Base-by-base conservation (phyloP, 2,329 filamentous ascomycete genomes). In the Trichoderma pleuroti region DNA sequence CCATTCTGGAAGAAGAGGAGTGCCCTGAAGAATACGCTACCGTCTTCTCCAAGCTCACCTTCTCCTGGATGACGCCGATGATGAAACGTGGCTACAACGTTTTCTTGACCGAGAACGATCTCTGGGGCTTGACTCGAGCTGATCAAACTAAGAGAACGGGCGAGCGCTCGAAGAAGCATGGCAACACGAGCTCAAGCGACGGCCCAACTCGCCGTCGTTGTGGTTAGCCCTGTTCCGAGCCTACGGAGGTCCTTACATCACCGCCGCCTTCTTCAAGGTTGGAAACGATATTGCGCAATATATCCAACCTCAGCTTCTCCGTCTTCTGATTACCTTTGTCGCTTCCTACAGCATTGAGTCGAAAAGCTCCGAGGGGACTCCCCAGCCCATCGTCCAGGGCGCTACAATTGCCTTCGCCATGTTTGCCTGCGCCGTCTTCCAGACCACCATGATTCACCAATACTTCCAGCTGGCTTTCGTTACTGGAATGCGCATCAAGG, bases 11-110 rank as follows among this genome's bases (percentile, higher is more conserved):
- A 42, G 86, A 89, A 70, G 87, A 87, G 52, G 87, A 90, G 75
- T 90, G 88, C 70, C 92, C 92, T 0, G 90, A 93, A 73, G 94
- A 98, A 81, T 97, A 97, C 79, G 94, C 96, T 14, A 94, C 95
- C 72, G 86, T 98, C 66, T 99, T 99, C 82, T 97, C 95, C 5
- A 89, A 93, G 64, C 86, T 99, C 59, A 97, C 95, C 0, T 99
- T 99, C 80, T 91, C 92, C 68, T 99, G 96, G 96, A 98, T 99
- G 95, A 98, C 96, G 0, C 94, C 96, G 0, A 84, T 99, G 88
- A 99, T 99, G 96, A 94, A 90, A 78, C 91, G 91, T 78, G 96
- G 96, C 1, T 98, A 99, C 84, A 93, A 92, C 77, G 89, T 94
- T 71, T 99, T 90, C 79, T 85, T 99, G 72, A 97, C 94, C 1